Conservation (phyloP, 1,284 basidiomycete genomes). For the Trichosporon sp. region DNA sequence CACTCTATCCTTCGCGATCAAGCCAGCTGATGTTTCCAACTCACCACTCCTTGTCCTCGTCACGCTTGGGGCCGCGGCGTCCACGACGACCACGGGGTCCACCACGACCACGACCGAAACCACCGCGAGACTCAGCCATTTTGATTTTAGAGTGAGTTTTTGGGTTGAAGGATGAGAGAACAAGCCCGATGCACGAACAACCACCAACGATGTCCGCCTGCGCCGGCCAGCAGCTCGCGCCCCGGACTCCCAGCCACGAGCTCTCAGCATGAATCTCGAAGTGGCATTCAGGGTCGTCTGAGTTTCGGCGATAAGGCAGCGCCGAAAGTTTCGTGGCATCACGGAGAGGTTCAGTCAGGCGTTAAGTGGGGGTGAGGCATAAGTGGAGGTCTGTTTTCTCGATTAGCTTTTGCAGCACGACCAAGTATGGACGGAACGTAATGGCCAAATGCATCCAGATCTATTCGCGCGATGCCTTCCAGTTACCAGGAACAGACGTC, state of each 20-base stretch:
- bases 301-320: neutral
- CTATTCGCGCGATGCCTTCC: neutral
- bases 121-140: slow-evolving; percentile 49
- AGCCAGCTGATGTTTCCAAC: slow-evolving; percentile 37
- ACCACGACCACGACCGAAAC: slow-evolving; percentile 71
- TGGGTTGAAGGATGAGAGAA: slow-evolving; percentile 10
- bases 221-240: neutral
- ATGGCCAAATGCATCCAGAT: neutral
- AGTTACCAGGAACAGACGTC: neutral
- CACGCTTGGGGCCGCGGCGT: slow-evolving; percentile 92
- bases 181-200: neutral
- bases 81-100: slow-evolving; percentile 81
- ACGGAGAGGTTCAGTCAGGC: neutral
- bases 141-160: slow-evolving; percentile 14
- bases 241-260: neutral
- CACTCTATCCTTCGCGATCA: neutral
- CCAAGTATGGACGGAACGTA: too few species aligned
- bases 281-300: neutral
- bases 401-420: neutral
- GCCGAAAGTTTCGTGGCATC: neutral
- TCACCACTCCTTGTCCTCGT: slow-evolving; percentile 99
- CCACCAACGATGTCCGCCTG: neutral
- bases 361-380: too few species aligned
- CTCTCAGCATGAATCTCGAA: neutral
- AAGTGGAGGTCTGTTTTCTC: too few species aligned